Evolutionary conservation across 2,329 filamentous ascomycete species (phyloP).

Genomic region (Lomentospora prolificans): DNA sequence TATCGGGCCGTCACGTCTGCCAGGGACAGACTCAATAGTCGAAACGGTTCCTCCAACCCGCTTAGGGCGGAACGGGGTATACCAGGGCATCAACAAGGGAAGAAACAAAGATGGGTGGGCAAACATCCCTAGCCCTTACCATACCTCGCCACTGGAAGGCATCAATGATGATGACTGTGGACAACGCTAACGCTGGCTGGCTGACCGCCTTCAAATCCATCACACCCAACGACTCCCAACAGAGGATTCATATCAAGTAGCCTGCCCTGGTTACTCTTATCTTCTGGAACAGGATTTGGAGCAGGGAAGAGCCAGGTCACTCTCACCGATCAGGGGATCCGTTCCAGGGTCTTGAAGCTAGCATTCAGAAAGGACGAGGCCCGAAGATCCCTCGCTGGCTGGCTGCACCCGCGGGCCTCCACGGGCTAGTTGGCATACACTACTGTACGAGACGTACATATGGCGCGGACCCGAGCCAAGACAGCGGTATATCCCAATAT

Average conservation of each 20-base stretch:
- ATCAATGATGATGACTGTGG: no score
- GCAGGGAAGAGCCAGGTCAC: neutral
- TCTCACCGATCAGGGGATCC: neutral
- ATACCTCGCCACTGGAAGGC: neutral
- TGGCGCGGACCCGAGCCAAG: neutral
- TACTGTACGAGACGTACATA: constrained; percentile 2
- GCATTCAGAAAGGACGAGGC: neutral
- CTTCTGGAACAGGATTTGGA: neutral
- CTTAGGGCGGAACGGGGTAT: no score
- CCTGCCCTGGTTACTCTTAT: neutral
- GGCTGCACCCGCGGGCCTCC: neutral
- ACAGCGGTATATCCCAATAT: constrained; percentile 1
- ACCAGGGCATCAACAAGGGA: no score
- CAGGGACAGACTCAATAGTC: no score
- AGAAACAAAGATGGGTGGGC: neutral
- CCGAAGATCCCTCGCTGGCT: neutral
- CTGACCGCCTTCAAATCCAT: neutral
- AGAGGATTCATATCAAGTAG: neutral
- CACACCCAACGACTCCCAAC: neutral
- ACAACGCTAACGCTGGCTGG: no score
- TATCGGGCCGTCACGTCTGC: no score
- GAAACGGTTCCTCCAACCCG: no score
- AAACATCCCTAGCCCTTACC: neutral
- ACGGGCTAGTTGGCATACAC: neutral
- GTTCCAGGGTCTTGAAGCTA: neutral